Evolutionary conservation across 202 grass and related monocot genomes (phyloP).

Genomic region (Eragrostis tef): DNA sequence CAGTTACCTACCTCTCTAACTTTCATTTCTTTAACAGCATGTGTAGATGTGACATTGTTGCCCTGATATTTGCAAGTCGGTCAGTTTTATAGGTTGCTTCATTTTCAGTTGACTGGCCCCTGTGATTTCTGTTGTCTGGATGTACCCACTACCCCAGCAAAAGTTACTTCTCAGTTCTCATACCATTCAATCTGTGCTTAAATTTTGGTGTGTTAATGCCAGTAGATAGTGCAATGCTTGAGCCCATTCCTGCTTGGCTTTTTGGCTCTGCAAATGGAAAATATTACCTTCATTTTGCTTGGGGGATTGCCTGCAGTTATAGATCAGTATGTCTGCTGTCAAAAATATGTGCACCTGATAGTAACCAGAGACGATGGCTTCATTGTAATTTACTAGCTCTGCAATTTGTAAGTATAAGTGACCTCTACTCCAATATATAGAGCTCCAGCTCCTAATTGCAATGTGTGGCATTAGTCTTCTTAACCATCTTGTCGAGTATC

Average conservation of each 20-base stretch:
- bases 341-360: slow-evolving; percentile 5
- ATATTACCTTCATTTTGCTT: background rate
- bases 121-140: slow-evolving; percentile 5
- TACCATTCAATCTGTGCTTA: background rate
- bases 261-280: slow-evolving; percentile 10
- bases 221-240: background rate
- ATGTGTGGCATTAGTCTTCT: background rate
- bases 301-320: background rate
- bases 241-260: background rate
- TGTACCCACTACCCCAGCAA: background rate
- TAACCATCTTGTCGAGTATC: slow-evolving; percentile 19
- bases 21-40: slow-evolving; percentile 16
- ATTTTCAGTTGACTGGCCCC: background rate
- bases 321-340: background rate
- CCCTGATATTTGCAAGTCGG: background rate
- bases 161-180: background rate
- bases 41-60: background rate
- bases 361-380: background rate
- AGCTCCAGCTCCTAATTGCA: background rate
- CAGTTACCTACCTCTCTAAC: background rate
- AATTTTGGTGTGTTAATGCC: background rate
- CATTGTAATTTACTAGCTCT: background rate
- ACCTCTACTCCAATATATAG: background rate
- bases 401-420: background rate
- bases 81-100: background rate